Base-by-base conservation (phyloP, 148 eudicot genomes). In the Camellia lanceoleosa region DNA sequence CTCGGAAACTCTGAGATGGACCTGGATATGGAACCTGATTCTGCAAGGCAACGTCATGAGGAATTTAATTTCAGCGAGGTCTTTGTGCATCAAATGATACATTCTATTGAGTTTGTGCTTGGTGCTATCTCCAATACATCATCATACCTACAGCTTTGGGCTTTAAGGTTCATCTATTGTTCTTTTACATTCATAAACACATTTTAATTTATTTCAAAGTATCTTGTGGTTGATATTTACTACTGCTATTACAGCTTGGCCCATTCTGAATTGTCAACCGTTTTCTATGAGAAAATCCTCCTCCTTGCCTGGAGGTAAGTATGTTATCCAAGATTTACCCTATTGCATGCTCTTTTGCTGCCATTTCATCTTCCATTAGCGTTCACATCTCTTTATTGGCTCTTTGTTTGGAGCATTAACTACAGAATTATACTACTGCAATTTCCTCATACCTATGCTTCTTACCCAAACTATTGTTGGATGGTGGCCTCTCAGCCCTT, bases 221-320 rank as follows among this genome's bases (percentile, higher is more conserved):
- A 61, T 58, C 65, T 81, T 64, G 62, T 69, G 77, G 77, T 62
- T 75, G n/a, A 68, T 74, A 77, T 72, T 71, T 68, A 18, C n/a
- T 79, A 42, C 68, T 41, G 63, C 67, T 74, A 5, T 10, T 81
- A 81, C 93, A 92, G 97, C 76, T 89, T 91, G 84, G 97, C 94
- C 42, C 97, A 93, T 84, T 92, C 99, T 0, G 92, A 90, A 89
- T 77, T 93, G 80, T 96, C 97, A 47, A 75, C 85, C 77, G 98
- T 96, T 44, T 93, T 96, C 79, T 95, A 91, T 72, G 99, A 95
- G 80, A 93, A 93, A 87, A 93, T 95, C 66, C 87, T 95, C 65
- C 91, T 93, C 67, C 97, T 93, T 18, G 91, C 97, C 58, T 95
- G 93, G 97, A 97, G 97, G 99, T 96, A 90, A 78, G 74, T 5